These are phyloP conservation scores for Trapa bicornis DNA, from an alignment of 345 rosid species.

Conservation along the genomic window DNA sequence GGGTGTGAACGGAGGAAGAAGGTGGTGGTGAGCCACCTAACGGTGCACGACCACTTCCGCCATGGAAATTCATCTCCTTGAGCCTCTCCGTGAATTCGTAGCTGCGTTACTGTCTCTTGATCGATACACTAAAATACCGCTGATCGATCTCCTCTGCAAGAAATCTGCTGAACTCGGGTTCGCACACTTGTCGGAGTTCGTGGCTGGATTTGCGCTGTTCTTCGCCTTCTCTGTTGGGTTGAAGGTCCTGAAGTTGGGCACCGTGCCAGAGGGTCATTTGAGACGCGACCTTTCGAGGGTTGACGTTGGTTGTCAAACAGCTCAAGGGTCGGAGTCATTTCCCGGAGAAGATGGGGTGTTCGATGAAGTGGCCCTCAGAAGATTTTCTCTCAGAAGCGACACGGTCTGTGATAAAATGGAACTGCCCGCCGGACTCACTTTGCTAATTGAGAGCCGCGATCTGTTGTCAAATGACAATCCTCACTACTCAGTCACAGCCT, in stretches of 20 bases:
- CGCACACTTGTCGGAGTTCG: background rate
- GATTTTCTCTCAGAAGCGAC: background rate
- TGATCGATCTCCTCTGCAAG: background rate
- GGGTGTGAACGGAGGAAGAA: background rate
- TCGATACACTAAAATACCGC: background rate
- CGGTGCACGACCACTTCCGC: background rate
- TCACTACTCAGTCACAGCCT: background rate
- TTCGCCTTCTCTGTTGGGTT: constrained; percentile 3
- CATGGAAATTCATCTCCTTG: constrained; percentile 2
- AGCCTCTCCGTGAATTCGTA: constrained; percentile 1
- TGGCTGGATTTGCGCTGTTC: background rate
- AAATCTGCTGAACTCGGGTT: background rate
- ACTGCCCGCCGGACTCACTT: background rate
- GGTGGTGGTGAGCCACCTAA: background rate
- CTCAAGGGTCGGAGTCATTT: background rate
- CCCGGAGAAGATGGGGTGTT: background rate
- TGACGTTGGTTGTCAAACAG: background rate
- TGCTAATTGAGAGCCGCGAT: background rate
- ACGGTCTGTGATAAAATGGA: background rate
- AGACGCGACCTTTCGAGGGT: background rate
- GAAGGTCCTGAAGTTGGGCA: background rate
- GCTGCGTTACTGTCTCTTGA: constrained; percentile 4
- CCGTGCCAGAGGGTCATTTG: background rate
- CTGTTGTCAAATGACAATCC: background rate
- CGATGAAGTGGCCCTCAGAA: background rate